Evolutionary conservation across 805 yeast species (phyloP).

Genomic region (Candida lessepsii): DNA sequence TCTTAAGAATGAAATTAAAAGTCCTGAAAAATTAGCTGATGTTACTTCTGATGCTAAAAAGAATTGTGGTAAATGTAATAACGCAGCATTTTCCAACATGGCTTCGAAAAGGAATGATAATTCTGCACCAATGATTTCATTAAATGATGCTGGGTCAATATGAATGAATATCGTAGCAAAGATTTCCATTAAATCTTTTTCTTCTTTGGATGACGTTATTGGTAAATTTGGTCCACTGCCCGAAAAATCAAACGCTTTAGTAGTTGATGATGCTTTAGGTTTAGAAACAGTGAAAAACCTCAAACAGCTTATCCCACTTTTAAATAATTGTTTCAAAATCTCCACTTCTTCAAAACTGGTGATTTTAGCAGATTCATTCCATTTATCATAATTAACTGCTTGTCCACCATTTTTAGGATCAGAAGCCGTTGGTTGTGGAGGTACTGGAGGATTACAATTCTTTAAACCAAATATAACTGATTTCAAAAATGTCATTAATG

Average conservation of each 20-base stretch:
- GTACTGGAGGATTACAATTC: conserved; percentile 78
- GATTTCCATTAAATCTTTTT: conserved; percentile 92
- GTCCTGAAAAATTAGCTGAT: conserved; percentile 86
- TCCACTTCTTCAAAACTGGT: conserved; percentile 79
- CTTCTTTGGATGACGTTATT: conserved; percentile 85
- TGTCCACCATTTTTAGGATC: conserved; percentile 48
- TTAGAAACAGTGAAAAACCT: conserved; percentile 64
- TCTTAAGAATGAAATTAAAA: conserved; percentile 72
- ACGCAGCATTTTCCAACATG: conserved; percentile 78
- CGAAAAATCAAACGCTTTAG: conserved; percentile 53
- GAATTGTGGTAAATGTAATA: conserved; percentile 89
- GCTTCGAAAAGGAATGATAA: conserved; percentile 73
- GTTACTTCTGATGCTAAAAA: conserved; percentile 93
- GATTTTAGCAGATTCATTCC: conserved; percentile 88
- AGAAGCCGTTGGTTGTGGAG: conserved; percentile 41
- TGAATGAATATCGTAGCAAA: conserved; percentile 92
- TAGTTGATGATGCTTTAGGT: conserved; percentile 37
- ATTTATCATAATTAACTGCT: conserved; percentile 45
- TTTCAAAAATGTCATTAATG: conserved; percentile 84
- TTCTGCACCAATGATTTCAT: conserved; percentile 83
- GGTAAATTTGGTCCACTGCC: conserved; percentile 81
- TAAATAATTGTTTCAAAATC: conserved; percentile 71
- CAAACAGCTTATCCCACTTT: conserved; percentile 82
- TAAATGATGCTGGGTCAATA: conserved; percentile 92
- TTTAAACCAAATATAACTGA: conserved; percentile 87